Conservation (phyloP, 139 green algal genomes). For the Coccomyxa sp. region DNA sequence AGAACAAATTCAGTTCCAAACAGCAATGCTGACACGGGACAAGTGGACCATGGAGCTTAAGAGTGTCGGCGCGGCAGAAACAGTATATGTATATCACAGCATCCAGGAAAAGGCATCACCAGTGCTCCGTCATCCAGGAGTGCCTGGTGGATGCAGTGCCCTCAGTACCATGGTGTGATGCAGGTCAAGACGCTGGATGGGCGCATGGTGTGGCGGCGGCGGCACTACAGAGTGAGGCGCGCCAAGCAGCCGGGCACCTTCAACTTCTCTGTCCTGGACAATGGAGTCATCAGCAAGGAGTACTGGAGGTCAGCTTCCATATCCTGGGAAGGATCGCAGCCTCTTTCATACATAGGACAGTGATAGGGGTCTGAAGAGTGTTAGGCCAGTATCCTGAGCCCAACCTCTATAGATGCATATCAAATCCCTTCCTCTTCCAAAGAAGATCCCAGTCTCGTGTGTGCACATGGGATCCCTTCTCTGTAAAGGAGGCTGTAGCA, state of each 20-base stretch:
- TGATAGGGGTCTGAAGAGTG: too few relatives aligned
- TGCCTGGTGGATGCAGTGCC: too few relatives aligned
- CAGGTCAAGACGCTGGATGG: conserved; percentile 77
- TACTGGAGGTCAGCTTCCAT: conserved; percentile 54
- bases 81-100: too few relatives aligned
- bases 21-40: too few relatives aligned
- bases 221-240: conserved; percentile 72
- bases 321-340: too few relatives aligned
- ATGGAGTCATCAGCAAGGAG: conserved; percentile 83
- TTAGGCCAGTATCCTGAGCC: background rate
- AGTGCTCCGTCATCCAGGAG: too few relatives aligned
- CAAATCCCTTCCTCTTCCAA: background rate
- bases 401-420: background rate
- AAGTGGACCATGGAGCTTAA: too few relatives aligned
- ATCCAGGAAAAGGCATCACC: background rate
- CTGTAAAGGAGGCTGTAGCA: background rate
- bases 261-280: conserved; percentile 81
- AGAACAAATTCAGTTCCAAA: too few relatives aligned
- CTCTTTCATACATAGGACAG: too few relatives aligned
- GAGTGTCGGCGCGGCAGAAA: too few relatives aligned
- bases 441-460: background rate
- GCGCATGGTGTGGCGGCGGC: conserved; percentile 67
- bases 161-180: too few relatives aligned
- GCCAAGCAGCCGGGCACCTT: conserved; percentile 65
- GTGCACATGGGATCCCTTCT: background rate